These are phyloP conservation scores for Inga laurina DNA, from an alignment of 306 rosid species.

Conservation along the genomic window DNA sequence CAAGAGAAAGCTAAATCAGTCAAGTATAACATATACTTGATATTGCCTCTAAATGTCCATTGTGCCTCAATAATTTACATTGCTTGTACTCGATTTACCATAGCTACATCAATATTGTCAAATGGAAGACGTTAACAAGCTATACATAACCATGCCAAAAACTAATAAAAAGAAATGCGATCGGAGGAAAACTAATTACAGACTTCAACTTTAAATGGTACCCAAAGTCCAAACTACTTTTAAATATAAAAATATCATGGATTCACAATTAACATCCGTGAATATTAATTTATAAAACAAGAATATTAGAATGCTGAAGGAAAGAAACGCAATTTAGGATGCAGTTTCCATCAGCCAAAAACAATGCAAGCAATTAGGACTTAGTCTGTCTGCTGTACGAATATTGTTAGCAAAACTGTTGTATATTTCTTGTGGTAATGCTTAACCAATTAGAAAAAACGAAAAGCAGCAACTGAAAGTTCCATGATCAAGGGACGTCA, in stretches of 20 bases:
- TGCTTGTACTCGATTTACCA: constrained; percentile 22
- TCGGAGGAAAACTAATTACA: neutral
- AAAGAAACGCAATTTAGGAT: neutral
- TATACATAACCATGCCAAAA: constrained; percentile 14
- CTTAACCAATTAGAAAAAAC: neutral
- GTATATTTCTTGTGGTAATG: neutral
- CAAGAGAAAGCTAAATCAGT: constrained; percentile 40
- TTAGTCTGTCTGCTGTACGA: neutral
- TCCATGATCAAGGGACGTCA: neutral
- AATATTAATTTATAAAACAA: neutral
- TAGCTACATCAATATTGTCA: constrained; percentile 7
- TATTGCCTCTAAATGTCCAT: constrained; percentile 18
- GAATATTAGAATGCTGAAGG: neutral
- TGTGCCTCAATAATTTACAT: constrained; percentile 7
- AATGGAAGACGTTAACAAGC: constrained; percentile 2
- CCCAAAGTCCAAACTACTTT: constrained; percentile 28
- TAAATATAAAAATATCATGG: constrained; percentile 7
- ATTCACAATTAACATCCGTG: constrained; percentile 13
- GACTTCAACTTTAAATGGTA: neutral
- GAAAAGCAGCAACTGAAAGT: neutral
- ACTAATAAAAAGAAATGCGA: constrained; percentile 11
- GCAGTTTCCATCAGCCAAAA: neutral
- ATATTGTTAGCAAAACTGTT: neutral
- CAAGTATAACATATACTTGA: constrained; percentile 17
- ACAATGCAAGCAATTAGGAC: constrained; percentile 2